Percentiles rank a stretch among this genome's conserved stretches.
phyloP scores from a whole-genome alignment of 2,329 filamentous ascomycete genomes.

The Monosporascus sp. region DNA sequence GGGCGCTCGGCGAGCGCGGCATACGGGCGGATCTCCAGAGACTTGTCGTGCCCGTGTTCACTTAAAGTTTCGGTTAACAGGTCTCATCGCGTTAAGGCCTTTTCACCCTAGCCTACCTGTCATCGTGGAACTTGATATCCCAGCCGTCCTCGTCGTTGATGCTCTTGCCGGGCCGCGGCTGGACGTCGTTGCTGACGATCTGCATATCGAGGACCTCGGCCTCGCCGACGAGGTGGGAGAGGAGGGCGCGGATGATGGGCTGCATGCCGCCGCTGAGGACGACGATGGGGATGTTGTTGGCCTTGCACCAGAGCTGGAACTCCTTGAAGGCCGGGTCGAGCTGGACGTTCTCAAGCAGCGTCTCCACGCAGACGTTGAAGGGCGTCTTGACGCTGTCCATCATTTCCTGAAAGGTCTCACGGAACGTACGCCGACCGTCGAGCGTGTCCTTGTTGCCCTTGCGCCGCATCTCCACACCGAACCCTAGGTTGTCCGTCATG shows the following conservation, averaged over 20 bases:
- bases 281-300: constrained; percentile 84
- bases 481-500: constrained; percentile 89
- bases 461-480: constrained; percentile 64
- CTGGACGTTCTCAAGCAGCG: constrained; percentile 74
- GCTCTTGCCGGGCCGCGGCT: constrained; percentile 55
- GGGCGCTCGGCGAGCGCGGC: constrained; percentile 70
- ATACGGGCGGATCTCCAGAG: constrained; percentile 83
- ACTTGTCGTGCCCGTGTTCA: constrained; percentile 95
- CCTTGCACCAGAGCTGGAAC: constrained; percentile 78
- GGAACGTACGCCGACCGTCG: constrained; percentile 63
- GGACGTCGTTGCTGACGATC: constrained; percentile 84
- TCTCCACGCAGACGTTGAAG: constrained; percentile 74
- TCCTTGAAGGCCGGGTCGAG: constrained; percentile 83
- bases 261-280: constrained; percentile 90
- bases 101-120: constrained; percentile 48
- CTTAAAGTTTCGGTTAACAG: too few species aligned
- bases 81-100: background rate
- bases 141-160: constrained; percentile 80
- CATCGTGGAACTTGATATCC: constrained; percentile 84
- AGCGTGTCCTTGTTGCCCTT: constrained; percentile 75
- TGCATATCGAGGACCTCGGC: constrained; percentile 72
- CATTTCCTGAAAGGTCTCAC: constrained; percentile 87
- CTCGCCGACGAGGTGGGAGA: constrained; percentile 73
- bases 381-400: constrained; percentile 79
- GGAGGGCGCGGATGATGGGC: constrained; percentile 79